phyloP scores from a whole-genome alignment of 345 rosid species.

The Laguncularia racemosa region DNA sequence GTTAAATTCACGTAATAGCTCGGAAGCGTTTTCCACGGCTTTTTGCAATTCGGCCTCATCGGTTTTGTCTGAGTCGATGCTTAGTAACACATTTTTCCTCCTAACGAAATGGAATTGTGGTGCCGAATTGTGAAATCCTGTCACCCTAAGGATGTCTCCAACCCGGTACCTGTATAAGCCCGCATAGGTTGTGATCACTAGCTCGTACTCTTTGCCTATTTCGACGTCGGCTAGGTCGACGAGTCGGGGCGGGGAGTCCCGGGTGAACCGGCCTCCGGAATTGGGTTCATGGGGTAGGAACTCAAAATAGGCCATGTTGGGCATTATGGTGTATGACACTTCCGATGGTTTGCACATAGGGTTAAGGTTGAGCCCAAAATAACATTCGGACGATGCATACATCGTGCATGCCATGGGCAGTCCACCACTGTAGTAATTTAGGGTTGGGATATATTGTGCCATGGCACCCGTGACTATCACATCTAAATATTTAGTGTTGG shows the following conservation, averaged over 20 bases:
- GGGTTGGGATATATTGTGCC: constrained; percentile 94
- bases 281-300: constrained; percentile 57
- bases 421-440: constrained; percentile 82
- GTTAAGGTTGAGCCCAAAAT: constrained; percentile 80
- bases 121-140: constrained; percentile 84
- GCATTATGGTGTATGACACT: constrained; percentile 89
- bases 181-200: constrained; percentile 80
- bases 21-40: constrained; percentile 68
- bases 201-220: constrained; percentile 83
- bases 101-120: constrained; percentile 85
- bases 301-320: constrained; percentile 95
- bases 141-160: constrained; percentile 87
- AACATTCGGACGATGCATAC: constrained; percentile 97
- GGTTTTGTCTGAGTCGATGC: constrained; percentile 89
- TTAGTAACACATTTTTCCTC: constrained; percentile 79
- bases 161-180: constrained; percentile 85
- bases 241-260: constrained; percentile 26
- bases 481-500: constrained; percentile 79
- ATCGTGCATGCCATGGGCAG: constrained; percentile 85
- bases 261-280: constrained; percentile 13
- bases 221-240: constrained; percentile 71
- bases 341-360: constrained; percentile 83
- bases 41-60: constrained; percentile 85
- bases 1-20: constrained; percentile 33
- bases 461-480: constrained; percentile 95